Base-by-base conservation (phyloP, 208 protist genomes). In the Naegleria gruberi region DNA sequence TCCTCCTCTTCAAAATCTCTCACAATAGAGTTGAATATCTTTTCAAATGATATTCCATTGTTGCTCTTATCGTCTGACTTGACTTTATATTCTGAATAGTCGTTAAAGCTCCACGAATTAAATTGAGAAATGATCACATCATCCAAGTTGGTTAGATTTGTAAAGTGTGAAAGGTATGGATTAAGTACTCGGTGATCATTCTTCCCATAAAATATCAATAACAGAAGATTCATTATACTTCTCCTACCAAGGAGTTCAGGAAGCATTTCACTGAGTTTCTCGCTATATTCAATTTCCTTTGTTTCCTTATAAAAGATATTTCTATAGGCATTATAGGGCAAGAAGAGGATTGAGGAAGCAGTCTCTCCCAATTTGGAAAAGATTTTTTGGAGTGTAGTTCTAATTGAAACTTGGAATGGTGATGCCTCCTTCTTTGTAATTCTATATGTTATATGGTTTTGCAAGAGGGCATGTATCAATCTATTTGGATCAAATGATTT, bases 1-100 rank as follows among this genome's bases (percentile, higher is more conserved):
- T 87, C 83, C 55, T 55, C 43, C 12, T 87, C 83, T 55, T 87
- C 83, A 87, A 87, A 87, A 40, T 87, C 83, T 42, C 44, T 5
- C 8, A 55, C 43, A 45, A 87, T n/a, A 19, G 43, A 45, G 10
- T n/a, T 4, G 37, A 40, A 87, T 30, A 87, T 7, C 12, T 55
- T n/a, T 41, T 55, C 44, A 55, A 87, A 87, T 44, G 43, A 55
- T 0, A 55, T 42, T 30, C 34, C n/a, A 77, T 45, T 86, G 5
- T 46, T 8, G 1, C 55, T 51, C 0, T 6, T 55, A 10, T 55
- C 83, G 5, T 44, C 6, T 45, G 12, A 19, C 30, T 30, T 30
- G 0, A 23, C 7, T 30, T 26, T 0, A 84, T 45, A 26, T 4
- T 45, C 42, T 30, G 15, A 34, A 30, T 42, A 84, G 30, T 84